Evolutionary conservation across 2,329 filamentous ascomycete species (phyloP).

Genomic region (Colletotrichum sp.): DNA sequence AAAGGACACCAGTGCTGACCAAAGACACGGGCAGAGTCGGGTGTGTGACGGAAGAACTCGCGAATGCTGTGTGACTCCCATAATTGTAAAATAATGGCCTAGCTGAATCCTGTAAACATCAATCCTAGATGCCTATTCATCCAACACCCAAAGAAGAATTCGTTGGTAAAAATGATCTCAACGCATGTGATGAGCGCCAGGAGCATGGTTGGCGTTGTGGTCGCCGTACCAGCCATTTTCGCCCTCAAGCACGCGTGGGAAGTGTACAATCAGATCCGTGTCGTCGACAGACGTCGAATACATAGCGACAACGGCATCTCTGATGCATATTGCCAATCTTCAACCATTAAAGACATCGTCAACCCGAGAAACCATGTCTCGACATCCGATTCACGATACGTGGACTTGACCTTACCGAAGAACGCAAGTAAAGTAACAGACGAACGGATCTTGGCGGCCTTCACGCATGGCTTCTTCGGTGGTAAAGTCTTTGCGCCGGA

Average conservation of each 20-base stretch:
- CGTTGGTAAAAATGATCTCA: background rate
- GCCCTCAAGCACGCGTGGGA: background rate
- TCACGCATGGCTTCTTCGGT: slow-evolving; percentile 34
- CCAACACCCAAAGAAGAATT: background rate
- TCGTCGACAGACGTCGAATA: slow-evolving; percentile 6
- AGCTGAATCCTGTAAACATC: background rate
- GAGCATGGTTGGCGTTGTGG: background rate
- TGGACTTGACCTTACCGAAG: slow-evolving; percentile 25
- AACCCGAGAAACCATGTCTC: slow-evolving; percentile 26
- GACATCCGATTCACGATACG: slow-evolving; percentile 26
- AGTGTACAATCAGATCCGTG: background rate
- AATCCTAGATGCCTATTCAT: background rate
- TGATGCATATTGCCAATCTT: slow-evolving; percentile 27
- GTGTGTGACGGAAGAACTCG: background rate
- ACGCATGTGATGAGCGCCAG: background rate
- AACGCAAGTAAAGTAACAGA: slow-evolving; percentile 24
- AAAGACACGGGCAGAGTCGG: background rate
- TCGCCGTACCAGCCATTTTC: background rate
- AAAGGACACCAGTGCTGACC: background rate
- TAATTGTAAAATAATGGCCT: background rate
- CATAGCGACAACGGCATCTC: slow-evolving; percentile 20
- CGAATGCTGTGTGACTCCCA: background rate
- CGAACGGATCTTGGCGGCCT: slow-evolving; percentile 30
- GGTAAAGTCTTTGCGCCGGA: slow-evolving; percentile 33
- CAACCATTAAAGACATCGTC: slow-evolving; percentile 27